These are phyloP conservation scores for Coemansia sp. DNA, from an alignment of 192 early-diverging fungal genomes.

Conservation along the genomic window DNA sequence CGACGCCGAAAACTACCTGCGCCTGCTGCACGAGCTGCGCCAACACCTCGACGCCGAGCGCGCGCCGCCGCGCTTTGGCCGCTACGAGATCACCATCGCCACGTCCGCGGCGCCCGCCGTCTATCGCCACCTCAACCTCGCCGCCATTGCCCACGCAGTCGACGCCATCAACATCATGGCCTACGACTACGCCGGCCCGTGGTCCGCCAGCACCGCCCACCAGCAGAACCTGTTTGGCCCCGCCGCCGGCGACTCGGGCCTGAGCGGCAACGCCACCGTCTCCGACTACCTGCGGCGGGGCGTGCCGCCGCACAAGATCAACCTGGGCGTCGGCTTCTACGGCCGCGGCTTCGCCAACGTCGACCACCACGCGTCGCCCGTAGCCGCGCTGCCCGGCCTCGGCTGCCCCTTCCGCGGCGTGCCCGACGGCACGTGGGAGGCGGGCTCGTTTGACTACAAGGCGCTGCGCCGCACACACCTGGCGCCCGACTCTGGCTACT, in stretches of 20 bases:
- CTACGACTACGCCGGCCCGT: constrained; percentile 72
- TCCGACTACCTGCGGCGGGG: constrained; percentile 65
- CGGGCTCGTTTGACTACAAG: constrained; percentile 90
- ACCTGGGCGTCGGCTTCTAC: constrained; percentile 89
- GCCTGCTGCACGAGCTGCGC: constrained; percentile 71
- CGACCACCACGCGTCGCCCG: constrained; percentile 47
- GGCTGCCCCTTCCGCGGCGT: constrained; percentile 63
- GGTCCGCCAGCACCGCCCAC: constrained; percentile 70
- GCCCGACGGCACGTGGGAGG: constrained; percentile 83
- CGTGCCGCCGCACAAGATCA: constrained; percentile 77
- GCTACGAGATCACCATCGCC: constrained; percentile 66
- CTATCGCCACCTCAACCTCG: constrained; percentile 61
- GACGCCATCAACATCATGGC: constrained; percentile 91
- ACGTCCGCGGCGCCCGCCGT: constrained; percentile 60
- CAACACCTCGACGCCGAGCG: constrained; percentile 57
- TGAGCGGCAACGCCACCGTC: constrained; percentile 66
- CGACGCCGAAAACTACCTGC: constrained; percentile 78
- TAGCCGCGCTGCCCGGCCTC: constrained; percentile 45
- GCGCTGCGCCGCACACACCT: constrained; percentile 49
- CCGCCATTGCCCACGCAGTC: constrained; percentile 60
- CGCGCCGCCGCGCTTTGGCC: constrained; percentile 33
- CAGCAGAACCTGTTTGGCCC: constrained; percentile 79
- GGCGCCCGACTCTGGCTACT: constrained; percentile 55
- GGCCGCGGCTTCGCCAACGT: constrained; percentile 91
- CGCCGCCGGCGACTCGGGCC: constrained; percentile 55